Evolutionary conservation across 345 rosid species (phyloP).

Genomic region (Trapa bicornis): DNA sequence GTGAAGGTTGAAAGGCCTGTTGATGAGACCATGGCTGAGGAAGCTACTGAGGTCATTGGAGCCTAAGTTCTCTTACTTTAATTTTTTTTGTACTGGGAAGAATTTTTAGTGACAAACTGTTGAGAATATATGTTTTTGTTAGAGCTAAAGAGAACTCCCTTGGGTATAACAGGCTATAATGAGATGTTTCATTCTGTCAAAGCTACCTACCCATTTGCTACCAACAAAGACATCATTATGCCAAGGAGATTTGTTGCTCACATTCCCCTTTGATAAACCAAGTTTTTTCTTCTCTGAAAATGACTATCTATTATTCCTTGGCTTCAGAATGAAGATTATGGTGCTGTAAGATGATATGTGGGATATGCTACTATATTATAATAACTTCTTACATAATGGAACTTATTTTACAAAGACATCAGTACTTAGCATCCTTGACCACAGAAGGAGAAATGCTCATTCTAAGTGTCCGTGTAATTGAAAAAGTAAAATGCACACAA

Average conservation of each 20-base stretch:
- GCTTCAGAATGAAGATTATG: no score
- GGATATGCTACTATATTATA: no score
- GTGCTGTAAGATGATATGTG: no score
- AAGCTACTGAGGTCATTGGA: constrained; percentile 44
- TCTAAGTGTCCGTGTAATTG: background rate
- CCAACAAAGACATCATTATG: background rate
- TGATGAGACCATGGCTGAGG: constrained; percentile 59
- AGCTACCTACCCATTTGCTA: background rate
- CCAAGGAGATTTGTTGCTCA: no score
- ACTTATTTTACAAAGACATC: background rate
- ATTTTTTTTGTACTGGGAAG: background rate
- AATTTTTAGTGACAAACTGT: background rate
- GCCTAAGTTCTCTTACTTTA: constrained; percentile 21
- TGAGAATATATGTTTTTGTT: background rate
- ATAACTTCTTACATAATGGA: background rate
- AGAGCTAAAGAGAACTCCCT: background rate
- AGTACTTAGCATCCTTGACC: background rate
- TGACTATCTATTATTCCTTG: no score
- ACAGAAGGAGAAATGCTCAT: background rate
- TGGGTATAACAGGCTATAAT: background rate
- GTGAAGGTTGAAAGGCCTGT: constrained; percentile 72
- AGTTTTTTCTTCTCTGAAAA: no score
- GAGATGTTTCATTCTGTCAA: background rate
- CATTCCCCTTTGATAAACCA: no score
- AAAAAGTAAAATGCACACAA: background rate